Evolutionary conservation across 495 filamentous ascomycete genomes (phyloP), one percentile per base, ranked within the genome.

Genomic region (Daldinia concentrica): DNA sequence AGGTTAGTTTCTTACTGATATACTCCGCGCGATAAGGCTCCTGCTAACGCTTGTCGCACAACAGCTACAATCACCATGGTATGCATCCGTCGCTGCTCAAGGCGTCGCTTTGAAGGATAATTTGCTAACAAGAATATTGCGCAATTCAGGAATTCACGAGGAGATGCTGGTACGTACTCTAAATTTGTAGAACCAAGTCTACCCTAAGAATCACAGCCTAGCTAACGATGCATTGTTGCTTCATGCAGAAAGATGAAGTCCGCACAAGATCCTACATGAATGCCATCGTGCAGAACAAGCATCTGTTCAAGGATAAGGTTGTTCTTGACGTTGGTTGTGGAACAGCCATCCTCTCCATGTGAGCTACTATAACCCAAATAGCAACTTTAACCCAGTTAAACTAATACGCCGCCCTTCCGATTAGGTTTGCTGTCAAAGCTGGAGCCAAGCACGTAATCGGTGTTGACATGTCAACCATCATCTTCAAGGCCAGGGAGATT

Each of bases 51-150:
- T 86, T 73, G 52, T 63, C 75, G 41, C 36, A 29, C 45, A 14
- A 74, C 79, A 96, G 93, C 80, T 97, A 97, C 78, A 95, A 97
- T 79, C 94, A 97, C 78, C 94, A 97, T 86, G 94, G 93, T 96
- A 87, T 82, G 85, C 79, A 65, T 68, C 67, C 43, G 43, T 66
- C 66, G 26, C 39, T 12, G 30, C 27, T 55, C 6, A 7, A 55
- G 43, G 17, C 34, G n/a, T n/a, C n/a, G 14, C 29, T 57, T 11
- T 48, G 27, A 27, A 66, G 37, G 34, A 19, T 2, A 41, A 66
- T 67, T 67, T 64, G 65, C 74, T 77, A 75, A 75, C 80, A 80
- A 78, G 74, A 72, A 59, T 34, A 54, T 68, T 15, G 54, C 63
- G 58, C 41, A 55, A 66, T 57, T 43, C 66, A 96, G 93, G 94